Evolutionary conservation across 495 filamentous ascomycete genomes (phyloP), one percentile per base, ranked within the genome.

Genomic region (Penicillium soppii): DNA sequence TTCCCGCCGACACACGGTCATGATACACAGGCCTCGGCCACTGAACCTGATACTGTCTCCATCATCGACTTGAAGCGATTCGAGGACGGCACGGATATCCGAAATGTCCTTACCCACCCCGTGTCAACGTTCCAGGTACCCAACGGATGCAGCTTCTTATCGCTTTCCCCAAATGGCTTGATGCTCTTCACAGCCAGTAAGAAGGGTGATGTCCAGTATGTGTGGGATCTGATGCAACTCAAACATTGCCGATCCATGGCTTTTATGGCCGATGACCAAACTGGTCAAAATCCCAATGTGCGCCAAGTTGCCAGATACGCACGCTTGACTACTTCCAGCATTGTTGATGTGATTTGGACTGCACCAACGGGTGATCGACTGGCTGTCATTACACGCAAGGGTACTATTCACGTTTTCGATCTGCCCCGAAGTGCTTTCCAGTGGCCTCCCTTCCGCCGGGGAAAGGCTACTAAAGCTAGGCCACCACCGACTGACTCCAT

Each of bases 371-470:
- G 87, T 10, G 89, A 95, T 57, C 79, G 85, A 52, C 66, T 91
- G 10, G 92, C 92, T 10, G 82, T 98, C 61, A 81, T 96, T 38
- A 97, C 92, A 8, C 86, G 92, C 50, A 87, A 89, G 56, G 90
- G 92, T n/a, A 98, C 94, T 2, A 84, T 96, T 4, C 94, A 98
- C 68, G 82, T 95, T 20, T 84, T 94, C 57, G 88, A 96, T 57
- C 71, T 97, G 39, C 89, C 90, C n/a, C 71, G 82, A 21, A 87
- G 81, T 43, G 89, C 91, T 3, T 91, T 90, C 50, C 83, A 87
- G 35, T 97, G 92, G 92, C 92, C 92, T 25, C 92, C 92, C 36
- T 84, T 86, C 47, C 89, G 88, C 38, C 85, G 88, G 44, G 70
- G 70, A 23, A 76, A 72, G 15, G 59, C 74, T 16, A 63, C 73